These are phyloP conservation scores for Rhynchosporium secalis DNA, from an alignment of 2,329 filamentous ascomycete species.

Conservation along the genomic window DNA sequence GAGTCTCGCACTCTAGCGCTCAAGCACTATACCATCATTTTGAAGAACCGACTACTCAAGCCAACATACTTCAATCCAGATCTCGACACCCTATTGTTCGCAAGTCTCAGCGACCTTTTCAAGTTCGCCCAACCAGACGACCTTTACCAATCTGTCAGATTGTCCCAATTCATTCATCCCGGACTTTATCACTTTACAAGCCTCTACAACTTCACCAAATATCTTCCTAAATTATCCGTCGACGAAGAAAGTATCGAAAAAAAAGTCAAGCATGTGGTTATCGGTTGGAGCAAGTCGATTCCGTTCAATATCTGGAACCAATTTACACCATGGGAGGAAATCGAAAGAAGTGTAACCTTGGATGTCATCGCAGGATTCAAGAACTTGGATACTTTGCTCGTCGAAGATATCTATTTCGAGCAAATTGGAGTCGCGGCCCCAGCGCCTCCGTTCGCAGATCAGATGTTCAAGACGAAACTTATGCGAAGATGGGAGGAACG, in stretches of 20 bases:
- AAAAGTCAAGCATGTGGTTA: background rate
- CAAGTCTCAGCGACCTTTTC: background rate
- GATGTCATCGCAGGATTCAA: background rate
- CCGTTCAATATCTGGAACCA: background rate
- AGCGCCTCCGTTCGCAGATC: background rate
- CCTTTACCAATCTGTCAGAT: background rate
- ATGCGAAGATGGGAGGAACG: background rate
- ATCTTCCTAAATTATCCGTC: background rate
- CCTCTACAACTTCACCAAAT: no score
- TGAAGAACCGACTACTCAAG: slow-evolving; percentile 4
- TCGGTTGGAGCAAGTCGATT: background rate
- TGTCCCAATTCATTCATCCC: background rate
- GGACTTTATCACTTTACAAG: background rate
- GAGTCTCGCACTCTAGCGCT: background rate
- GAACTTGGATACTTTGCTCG: background rate
- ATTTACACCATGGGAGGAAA: background rate
- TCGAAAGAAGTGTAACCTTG: background rate
- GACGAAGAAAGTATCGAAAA: background rate
- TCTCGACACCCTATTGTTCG: background rate
- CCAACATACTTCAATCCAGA: slow-evolving; percentile 7
- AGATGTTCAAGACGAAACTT: background rate
- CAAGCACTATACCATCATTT: background rate
- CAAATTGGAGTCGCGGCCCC: background rate
- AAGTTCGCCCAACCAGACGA: background rate
- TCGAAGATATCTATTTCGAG: slow-evolving; percentile 1